Conservation (phyloP, 306 rosid species). For the Trifolium subterraneum region DNA sequence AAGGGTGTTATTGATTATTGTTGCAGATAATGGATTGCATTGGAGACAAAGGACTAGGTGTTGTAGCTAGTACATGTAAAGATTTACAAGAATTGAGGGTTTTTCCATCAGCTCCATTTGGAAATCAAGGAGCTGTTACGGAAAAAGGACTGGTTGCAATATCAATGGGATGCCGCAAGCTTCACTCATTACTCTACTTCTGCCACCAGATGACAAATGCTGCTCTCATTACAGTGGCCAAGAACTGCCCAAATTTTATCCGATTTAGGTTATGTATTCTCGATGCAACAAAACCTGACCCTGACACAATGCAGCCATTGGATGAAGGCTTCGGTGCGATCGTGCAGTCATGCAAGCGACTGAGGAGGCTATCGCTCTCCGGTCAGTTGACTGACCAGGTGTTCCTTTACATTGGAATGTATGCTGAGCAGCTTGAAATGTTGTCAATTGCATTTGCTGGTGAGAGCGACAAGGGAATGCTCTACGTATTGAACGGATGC, state of each 20-base stretch:
- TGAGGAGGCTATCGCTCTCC: constrained; percentile 78
- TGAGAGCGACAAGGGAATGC: constrained; percentile 86
- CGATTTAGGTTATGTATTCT: constrained; percentile 83
- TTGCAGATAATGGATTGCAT: constrained; percentile 82
- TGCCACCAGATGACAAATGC: constrained; percentile 98
- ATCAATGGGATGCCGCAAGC: constrained; percentile 83
- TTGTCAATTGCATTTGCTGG: constrained; percentile 94
- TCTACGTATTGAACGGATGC: constrained; percentile 87
- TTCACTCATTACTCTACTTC: constrained; percentile 81
- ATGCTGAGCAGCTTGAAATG: constrained; percentile 92
- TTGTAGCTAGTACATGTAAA: constrained; percentile 74
- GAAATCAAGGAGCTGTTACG: constrained; percentile 65
- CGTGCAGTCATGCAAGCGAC: constrained; percentile 80
- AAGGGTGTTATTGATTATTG: too few relatives aligned
- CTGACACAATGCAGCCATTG: constrained; percentile 70
- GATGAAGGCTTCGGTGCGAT: constrained; percentile 99
- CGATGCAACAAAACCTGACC: constrained; percentile 72
- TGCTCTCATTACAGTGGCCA: constrained; percentile 85
- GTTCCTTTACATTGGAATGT: constrained; percentile 87
- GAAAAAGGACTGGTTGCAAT: constrained; percentile 87
- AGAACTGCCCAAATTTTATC: constrained; percentile 85
- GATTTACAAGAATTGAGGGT: constrained; percentile 90
- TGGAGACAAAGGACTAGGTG: constrained; percentile 83
- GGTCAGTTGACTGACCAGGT: constrained; percentile 80
- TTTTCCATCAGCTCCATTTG: constrained; percentile 73